Conservation (phyloP, 2,329 filamentous ascomycete genomes). For the Aspergillus clavatus region DNA sequence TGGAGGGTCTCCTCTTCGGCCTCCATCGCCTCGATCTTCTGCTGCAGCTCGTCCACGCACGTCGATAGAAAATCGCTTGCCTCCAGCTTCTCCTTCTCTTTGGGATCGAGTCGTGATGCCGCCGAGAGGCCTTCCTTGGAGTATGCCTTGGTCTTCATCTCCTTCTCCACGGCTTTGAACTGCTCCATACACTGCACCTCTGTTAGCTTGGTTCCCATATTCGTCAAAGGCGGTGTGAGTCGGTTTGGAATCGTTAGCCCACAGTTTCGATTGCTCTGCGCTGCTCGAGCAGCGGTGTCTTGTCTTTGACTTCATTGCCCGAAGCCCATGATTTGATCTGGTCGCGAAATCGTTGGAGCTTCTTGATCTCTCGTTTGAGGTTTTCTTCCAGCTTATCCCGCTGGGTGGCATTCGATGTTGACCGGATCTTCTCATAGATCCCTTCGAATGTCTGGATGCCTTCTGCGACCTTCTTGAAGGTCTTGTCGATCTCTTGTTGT, state of each 20-base stretch:
- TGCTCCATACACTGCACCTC: slow-evolving; percentile 70
- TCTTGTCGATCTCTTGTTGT: slow-evolving; percentile 97
- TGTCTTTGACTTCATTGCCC: slow-evolving; percentile 99
- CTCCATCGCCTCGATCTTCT: slow-evolving; percentile 87
- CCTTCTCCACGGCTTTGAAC: slow-evolving; percentile 99
- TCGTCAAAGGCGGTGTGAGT: slow-evolving; percentile 4
- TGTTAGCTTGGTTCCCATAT: slow-evolving; percentile 23
- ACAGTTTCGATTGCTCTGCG: slow-evolving; percentile 97
- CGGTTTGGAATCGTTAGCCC: slow-evolving; percentile 16
- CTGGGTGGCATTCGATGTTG: slow-evolving; percentile 85
- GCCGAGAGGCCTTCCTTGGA: slow-evolving; percentile 95
- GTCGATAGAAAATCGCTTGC: slow-evolving; percentile 76
- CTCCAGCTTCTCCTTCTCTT: slow-evolving; percentile 90
- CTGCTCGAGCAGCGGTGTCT: slow-evolving; percentile 88
- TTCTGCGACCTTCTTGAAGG: slow-evolving; percentile 97
- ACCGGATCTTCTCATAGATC: slow-evolving; percentile 97
- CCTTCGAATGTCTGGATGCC: slow-evolving; percentile 86
- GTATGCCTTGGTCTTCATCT: slow-evolving; percentile 99
- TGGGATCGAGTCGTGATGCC: slow-evolving; percentile 90
- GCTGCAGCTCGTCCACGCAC: slow-evolving; percentile 88
- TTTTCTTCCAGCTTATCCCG: slow-evolving; percentile 98
- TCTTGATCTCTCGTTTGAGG: slow-evolving; percentile 99
- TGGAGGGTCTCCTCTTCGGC: slow-evolving; percentile 84
- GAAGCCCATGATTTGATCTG: slow-evolving; percentile 99
- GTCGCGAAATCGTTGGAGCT: slow-evolving; percentile 91